Conservation (phyloP, 306 rosid genomes). For the Erythrophleum fordii region DNA sequence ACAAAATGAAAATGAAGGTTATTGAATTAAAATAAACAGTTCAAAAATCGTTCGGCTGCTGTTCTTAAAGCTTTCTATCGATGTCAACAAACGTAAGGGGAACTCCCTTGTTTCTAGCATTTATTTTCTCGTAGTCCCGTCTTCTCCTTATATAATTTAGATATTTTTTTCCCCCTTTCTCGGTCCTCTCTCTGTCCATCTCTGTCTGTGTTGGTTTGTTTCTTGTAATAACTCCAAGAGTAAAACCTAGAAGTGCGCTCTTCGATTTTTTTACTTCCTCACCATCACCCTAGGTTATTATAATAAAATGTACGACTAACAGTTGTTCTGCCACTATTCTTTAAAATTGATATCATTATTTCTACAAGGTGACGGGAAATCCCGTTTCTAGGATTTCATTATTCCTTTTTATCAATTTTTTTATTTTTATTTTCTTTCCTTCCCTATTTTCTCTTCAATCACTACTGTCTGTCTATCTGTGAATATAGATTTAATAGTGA, state of each 20-base stretch:
- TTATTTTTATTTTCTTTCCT: background rate
- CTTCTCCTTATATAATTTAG: background rate
- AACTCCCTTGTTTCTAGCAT: background rate
- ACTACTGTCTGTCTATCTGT: background rate
- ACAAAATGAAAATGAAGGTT: conserved; percentile 57
- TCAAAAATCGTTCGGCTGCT: conserved; percentile 13
- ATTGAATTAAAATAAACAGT: conserved; percentile 21
- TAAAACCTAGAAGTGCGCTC: background rate
- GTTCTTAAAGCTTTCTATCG: conserved; percentile 21
- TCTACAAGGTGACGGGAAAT: background rate
- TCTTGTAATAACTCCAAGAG: background rate
- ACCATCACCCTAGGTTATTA: background rate
- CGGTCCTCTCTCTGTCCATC: background rate
- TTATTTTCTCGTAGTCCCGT: too few relatives aligned
- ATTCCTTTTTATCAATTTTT: background rate
- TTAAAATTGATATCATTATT: background rate
- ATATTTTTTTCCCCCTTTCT: background rate
- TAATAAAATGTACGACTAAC: background rate
- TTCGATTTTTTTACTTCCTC: background rate
- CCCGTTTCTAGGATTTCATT: background rate
- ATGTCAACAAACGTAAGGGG: background rate
- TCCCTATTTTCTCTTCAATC: background rate
- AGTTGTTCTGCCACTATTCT: conserved; percentile 5
- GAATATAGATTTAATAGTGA: background rate
- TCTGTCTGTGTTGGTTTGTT: background rate